Conservation (phyloP, 164 flowering plant genomes). For the Warburgia ugandensis region DNA sequence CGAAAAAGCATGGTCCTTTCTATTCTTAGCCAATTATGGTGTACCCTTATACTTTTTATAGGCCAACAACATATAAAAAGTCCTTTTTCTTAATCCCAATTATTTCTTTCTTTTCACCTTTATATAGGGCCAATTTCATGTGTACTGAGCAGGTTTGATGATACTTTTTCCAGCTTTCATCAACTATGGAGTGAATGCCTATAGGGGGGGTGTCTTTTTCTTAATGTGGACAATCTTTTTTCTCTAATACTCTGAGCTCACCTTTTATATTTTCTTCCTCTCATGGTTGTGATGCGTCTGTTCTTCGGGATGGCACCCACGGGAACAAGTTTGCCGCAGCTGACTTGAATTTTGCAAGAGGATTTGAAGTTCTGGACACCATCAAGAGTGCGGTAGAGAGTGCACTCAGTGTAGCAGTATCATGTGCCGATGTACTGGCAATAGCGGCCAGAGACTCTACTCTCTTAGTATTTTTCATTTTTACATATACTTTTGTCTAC, state of each 20-base stretch:
- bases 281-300: constrained; percentile 80
- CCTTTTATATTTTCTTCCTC: background rate
- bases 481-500: background rate
- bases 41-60: no score
- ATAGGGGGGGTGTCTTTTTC: no score
- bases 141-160: no score
- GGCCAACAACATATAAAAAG: no score
- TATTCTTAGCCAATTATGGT: no score
- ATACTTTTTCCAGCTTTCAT: no score
- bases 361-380: constrained; percentile 60
- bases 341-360: constrained; percentile 63
- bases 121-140: no score
- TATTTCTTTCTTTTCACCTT: no score
- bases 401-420: constrained; percentile 60
- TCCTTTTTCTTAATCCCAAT: no score
- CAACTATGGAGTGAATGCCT: no score
- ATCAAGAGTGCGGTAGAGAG: constrained; percentile 67
- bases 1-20: no score
- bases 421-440: constrained; percentile 83
- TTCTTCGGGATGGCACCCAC: constrained; percentile 56
- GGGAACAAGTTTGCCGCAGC: constrained; percentile 56
- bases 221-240: no score
- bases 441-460: constrained; percentile 68
- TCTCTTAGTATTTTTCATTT: constrained; percentile 30
- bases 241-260: background rate